phyloP scores from a whole-genome alignment of 495 filamentous ascomycete genomes.

The Chaetomium fimeti region DNA sequence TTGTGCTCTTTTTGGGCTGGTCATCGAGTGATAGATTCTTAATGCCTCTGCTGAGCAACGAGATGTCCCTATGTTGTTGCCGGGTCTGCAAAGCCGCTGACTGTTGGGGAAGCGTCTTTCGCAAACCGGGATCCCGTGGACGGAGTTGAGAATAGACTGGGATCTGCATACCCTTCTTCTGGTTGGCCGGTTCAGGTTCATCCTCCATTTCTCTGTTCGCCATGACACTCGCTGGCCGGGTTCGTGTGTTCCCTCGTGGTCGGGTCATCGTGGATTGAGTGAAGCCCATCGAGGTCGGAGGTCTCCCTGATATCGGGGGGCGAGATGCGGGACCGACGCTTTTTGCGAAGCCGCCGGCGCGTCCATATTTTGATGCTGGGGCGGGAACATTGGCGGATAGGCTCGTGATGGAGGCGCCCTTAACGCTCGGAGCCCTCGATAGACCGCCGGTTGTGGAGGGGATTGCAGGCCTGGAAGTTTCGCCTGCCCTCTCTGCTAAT shows the following conservation, averaged over 20 bases:
- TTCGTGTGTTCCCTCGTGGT: conserved; percentile 37
- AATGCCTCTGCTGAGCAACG: conserved; percentile 26
- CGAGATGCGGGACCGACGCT: conserved; percentile 57
- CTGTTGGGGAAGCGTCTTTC: conserved; percentile 33
- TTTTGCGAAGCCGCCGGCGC: conserved; percentile 49
- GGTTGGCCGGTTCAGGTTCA: conserved; percentile 38
- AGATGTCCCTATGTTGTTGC: conserved; percentile 32
- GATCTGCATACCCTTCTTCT: conserved; percentile 67
- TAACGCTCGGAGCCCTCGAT: conserved; percentile 10
- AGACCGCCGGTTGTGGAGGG: conserved; percentile 16
- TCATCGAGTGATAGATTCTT: conserved; percentile 36
- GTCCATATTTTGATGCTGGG: conserved; percentile 33
- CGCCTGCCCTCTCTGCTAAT: conserved; percentile 55
- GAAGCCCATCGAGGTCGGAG: conserved; percentile 48
- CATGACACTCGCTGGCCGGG: conserved; percentile 61
- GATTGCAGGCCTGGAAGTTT: conserved; percentile 39
- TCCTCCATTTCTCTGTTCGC: conserved; percentile 52
- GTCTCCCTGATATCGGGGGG: conserved; percentile 46
- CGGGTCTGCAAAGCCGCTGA: conserved; percentile 22
- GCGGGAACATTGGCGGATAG: background rate
- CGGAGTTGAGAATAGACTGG: conserved; percentile 27
- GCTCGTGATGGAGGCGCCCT: conserved; percentile 29
- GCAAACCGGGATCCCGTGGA: conserved; percentile 30
- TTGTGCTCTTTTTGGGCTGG: background rate
- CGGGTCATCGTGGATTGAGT: conserved; percentile 45